These are phyloP conservation scores for Cajanus cajan DNA, from an alignment of 306 rosid species.

Conservation along the genomic window DNA sequence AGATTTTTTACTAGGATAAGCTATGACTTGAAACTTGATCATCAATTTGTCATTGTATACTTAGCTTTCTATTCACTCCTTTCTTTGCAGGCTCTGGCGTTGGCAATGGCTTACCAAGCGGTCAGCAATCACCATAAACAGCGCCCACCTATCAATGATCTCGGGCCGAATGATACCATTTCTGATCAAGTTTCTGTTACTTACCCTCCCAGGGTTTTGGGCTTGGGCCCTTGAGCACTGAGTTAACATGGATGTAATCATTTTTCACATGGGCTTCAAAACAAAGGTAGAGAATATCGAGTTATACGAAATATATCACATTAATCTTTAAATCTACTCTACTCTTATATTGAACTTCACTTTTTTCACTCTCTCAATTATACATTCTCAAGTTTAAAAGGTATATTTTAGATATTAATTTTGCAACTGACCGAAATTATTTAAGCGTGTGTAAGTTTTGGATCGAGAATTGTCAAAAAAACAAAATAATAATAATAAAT, in stretches of 20 bases:
- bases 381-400: too few species aligned
- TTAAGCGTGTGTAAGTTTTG: too few species aligned
- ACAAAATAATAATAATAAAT: too few species aligned
- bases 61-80: not conserved
- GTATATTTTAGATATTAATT: too few species aligned
- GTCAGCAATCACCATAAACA: slow-evolving; percentile 67
- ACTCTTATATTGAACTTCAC: not conserved
- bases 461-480: too few species aligned
- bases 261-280: not conserved
- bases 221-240: slow-evolving; percentile 26
- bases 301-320: not conserved
- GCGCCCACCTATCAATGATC: slow-evolving; percentile 59
- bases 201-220: slow-evolving; percentile 38
- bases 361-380: too few species aligned
- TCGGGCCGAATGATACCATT: slow-evolving; percentile 53
- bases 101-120: slow-evolving; percentile 77
- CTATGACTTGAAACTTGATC: not conserved
- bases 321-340: not conserved
- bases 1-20: not conserved
- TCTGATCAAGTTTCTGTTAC: slow-evolving; percentile 28
- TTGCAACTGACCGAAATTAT: too few species aligned
- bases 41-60: not conserved
- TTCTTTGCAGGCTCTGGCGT: slow-evolving; percentile 55
- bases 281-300: not conserved
- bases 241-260: not conserved